These are phyloP conservation scores for Trichophyton mentagrophytes DNA, from an alignment of 2,329 filamentous ascomycete species.

Conservation along the genomic window DNA sequence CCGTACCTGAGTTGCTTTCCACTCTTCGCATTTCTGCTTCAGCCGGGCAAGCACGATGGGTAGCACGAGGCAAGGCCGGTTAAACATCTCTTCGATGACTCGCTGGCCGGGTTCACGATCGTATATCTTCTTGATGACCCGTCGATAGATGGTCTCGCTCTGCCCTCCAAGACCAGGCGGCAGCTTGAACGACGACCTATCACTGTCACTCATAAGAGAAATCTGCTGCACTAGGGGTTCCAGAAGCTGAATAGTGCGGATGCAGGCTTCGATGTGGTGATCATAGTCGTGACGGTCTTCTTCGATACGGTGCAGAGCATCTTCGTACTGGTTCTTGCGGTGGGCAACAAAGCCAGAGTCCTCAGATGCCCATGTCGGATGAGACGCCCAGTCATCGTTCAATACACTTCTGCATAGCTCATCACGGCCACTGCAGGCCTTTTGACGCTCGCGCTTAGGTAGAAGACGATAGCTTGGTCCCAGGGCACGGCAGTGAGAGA, in stretches of 20 bases:
- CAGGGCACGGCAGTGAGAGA: slow-evolving; percentile 90
- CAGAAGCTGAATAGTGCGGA: slow-evolving; percentile 87
- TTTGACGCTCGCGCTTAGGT: slow-evolving; percentile 78
- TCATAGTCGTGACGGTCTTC: slow-evolving; percentile 98
- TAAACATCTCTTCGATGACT: slow-evolving; percentile 78
- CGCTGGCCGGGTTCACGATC: slow-evolving; percentile 69
- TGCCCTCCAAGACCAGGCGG: slow-evolving; percentile 77
- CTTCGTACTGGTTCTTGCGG: slow-evolving; percentile 89
- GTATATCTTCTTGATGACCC: slow-evolving; percentile 95
- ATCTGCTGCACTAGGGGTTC: slow-evolving; percentile 90
- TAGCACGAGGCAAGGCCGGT: slow-evolving; percentile 70
- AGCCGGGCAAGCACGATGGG: slow-evolving; percentile 77
- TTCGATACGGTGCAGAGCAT: slow-evolving; percentile 88
- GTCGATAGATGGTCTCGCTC: slow-evolving; percentile 92
- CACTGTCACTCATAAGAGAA: slow-evolving; percentile 59
- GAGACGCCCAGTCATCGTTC: slow-evolving; percentile 97
- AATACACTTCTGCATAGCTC: slow-evolving; percentile 86
- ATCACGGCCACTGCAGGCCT: slow-evolving; percentile 85
- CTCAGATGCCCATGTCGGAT: slow-evolving; percentile 97
- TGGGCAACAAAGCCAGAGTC: slow-evolving; percentile 96
- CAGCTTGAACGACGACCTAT: slow-evolving; percentile 64
- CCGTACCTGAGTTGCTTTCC: slow-evolving; percentile 70
- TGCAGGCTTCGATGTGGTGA: slow-evolving; percentile 91
- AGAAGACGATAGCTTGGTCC: slow-evolving; percentile 90
- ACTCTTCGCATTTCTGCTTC: slow-evolving; percentile 94